Evolutionary conservation across 2,329 filamentous ascomycete species (phyloP).

Genomic region (Pyricularia grisea): DNA sequence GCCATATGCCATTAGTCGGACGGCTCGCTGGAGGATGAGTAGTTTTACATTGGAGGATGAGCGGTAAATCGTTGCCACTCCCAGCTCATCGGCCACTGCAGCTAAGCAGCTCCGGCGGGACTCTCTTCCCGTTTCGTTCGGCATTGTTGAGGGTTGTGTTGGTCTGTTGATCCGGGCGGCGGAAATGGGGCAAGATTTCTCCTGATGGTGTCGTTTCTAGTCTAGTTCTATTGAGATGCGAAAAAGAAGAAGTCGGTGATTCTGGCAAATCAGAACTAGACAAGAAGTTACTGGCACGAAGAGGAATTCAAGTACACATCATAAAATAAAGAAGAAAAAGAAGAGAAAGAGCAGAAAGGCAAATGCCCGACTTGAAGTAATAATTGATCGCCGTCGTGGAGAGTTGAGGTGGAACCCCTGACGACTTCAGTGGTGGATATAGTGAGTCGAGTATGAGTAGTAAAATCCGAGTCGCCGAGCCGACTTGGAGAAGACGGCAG

Average conservation of each 20-base stretch:
- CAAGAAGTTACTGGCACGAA: neutral
- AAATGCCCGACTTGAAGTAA: neutral
- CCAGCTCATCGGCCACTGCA: constrained; percentile 24
- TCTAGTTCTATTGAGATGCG: neutral
- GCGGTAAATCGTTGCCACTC: constrained; percentile 29
- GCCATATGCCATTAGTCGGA: constrained; percentile 56
- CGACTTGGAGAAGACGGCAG: neutral
- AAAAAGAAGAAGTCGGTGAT: neutral
- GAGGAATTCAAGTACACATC: neutral
- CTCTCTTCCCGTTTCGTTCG: neutral
- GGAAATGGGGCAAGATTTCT: neutral
- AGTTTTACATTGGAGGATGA: constrained; percentile 43
- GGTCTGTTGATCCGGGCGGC: neutral
- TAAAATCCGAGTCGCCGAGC: neutral
- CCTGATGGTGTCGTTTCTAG: neutral
- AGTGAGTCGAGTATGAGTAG: neutral
- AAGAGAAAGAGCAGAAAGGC: neutral
- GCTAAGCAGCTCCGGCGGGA: neutral
- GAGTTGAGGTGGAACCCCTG: neutral
- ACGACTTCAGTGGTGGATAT: neutral
- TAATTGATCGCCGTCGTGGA: neutral
- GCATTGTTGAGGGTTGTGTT: neutral
- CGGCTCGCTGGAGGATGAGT: constrained; percentile 47
- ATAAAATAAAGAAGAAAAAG: neutral
- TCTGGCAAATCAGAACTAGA: neutral